Conservation (phyloP, 805 yeast species). For the Alloascoidea hylecoeti region DNA sequence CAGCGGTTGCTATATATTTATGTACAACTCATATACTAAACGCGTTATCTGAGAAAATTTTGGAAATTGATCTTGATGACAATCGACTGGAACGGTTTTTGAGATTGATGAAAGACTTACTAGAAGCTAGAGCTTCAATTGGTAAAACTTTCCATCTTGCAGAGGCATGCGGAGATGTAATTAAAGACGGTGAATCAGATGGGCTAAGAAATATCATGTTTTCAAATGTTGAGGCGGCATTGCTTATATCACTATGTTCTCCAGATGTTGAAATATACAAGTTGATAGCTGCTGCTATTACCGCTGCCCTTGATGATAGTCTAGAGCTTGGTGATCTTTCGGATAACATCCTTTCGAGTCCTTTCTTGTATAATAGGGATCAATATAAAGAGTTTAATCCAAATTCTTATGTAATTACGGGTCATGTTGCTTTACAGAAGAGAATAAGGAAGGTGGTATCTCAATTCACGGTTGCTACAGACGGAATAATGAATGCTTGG, state of each 20-base stretch:
- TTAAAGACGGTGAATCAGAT: conserved; percentile 13
- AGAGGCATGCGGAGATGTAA: conserved; percentile 11
- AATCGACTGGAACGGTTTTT: conserved; percentile 18
- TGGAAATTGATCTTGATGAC: conserved; percentile 1
- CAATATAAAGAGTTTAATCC: conserved; percentile 30
- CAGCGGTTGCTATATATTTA: no score
- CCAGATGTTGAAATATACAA: conserved; percentile 35
- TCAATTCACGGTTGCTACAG: conserved; percentile 14
- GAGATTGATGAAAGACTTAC: conserved; percentile 22
- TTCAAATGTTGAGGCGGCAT: conserved; percentile 32
- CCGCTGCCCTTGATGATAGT: conserved; percentile 14
- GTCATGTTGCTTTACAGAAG: conserved; percentile 63
- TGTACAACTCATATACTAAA: no score
- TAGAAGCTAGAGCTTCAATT: conserved; percentile 22
- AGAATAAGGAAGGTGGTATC: conserved; percentile 30
- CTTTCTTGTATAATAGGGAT: conserved; percentile 17
- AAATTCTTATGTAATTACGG: conserved; percentile 47
- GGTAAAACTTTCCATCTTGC: conserved; percentile 14
- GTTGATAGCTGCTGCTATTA: conserved; percentile 26
- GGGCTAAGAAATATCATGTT: conserved; percentile 17
- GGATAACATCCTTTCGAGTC: conserved; percentile 8
- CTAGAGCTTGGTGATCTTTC: conserved; percentile 11
- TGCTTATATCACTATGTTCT: conserved; percentile 35
- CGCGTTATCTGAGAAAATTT: conserved; percentile 13
- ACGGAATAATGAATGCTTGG: conserved; percentile 27